Base-by-base conservation (phyloP, 2,329 filamentous ascomycete species). In the Venturia aucupariae region DNA sequence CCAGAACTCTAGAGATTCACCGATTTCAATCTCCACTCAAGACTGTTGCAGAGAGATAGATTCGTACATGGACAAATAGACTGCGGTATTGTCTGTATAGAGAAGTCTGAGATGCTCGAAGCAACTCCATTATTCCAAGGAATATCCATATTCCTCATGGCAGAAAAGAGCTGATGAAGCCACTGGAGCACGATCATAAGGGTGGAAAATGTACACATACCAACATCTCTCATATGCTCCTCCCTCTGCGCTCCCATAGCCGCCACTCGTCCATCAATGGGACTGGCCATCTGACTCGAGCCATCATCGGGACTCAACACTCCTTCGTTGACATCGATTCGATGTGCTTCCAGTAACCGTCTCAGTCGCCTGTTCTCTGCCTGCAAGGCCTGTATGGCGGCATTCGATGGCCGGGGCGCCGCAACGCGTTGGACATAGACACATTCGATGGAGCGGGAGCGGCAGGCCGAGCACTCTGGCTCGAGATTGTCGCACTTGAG, bases 401-500 rank as follows among this genome's bases (percentile, higher is more conserved):
- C 64, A 42, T 62, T 62, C 7, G 54, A 46, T 42, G 64, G 64
- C 27, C 64, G 42, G 32, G 62, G 62, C 13, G 62, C 62, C 30
- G 62, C 42, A 24, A 48, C 35, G 15, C 62, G 62, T 24, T 54
- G 35, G 7, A 63, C 62, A 19, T 63, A 63, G 3, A 54, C 62
- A 41, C 62, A 63, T 30, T 57, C 32, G 48, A 63, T 63, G 35
- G 46, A 39, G 35, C 62, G 42, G 5, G 62, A 46, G 8, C 46
- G 57, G 39, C 62, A 63, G 27, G 62, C 62, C 15, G 42, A 54
- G 48, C 62, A 63, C 24, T 46, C 35, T 17, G 63, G 63, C 41
- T 64, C 54, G 6, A 41, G 32, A n/a, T 64, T 61, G 63, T 64
- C 63, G 55, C 63, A 63, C 19, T 63, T 63, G 46, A 63, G 55